A percentile compares a stretch with the other conserved stretches of the same genome.
These are phyloP conservation scores for Leptodermis oblonga DNA, from an alignment of 257 asterid genomes.

Conservation along the genomic window DNA sequence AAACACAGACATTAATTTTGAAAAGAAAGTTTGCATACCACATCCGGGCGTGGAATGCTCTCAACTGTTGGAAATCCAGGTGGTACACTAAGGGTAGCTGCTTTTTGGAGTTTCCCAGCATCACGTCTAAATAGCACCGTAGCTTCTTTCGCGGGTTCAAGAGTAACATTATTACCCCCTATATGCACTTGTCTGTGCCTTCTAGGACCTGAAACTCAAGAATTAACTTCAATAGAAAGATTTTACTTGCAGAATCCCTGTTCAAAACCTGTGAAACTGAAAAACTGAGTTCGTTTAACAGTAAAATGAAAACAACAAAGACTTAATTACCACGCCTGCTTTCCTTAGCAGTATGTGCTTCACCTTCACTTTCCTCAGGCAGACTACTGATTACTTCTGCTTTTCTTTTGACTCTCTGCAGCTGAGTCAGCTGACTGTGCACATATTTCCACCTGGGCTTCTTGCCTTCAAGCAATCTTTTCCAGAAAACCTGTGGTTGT, in stretches of 20 bases:
- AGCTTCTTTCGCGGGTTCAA: not conserved
- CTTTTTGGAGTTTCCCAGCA: slow-evolving; percentile 4
- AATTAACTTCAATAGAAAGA: slow-evolving; percentile 14
- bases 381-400: slow-evolving; percentile 13
- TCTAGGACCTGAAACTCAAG: slow-evolving; percentile 15
- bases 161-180: not conserved
- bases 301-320: not conserved
- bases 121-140: not conserved
- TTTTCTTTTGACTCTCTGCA: slow-evolving; percentile 30
- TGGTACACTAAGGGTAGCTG: slow-evolving; percentile 1
- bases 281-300: not conserved
- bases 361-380: slow-evolving; percentile 12
- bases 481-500: slow-evolving; percentile 46
- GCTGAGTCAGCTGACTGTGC: slow-evolving; percentile 25
- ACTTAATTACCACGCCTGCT: slow-evolving; percentile 26
- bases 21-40: slow-evolving; percentile 7
- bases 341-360: slow-evolving; percentile 19
- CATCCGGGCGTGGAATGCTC: not conserved
- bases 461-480: slow-evolving; percentile 38
- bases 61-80: not conserved
- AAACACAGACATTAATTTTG: not conserved
- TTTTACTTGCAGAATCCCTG: not conserved
- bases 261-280: not conserved
- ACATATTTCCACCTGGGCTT: slow-evolving; percentile 44
- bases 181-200: not conserved